Base-by-base conservation (phyloP, 129 eudicot genomes). In the Lactuca saligna region DNA sequence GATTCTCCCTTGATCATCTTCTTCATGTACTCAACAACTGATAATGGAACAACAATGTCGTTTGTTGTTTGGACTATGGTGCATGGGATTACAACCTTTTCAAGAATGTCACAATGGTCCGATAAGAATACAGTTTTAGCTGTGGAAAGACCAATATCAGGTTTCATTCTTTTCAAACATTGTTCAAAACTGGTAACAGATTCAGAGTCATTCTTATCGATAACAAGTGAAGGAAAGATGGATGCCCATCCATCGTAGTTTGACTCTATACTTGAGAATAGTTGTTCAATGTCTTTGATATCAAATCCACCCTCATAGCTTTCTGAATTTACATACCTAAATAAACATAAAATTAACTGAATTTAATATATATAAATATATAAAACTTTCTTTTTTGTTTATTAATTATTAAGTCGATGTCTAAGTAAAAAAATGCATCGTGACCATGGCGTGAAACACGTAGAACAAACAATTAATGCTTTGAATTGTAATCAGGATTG, bases 231-330 rank as follows among this genome's bases (percentile, higher is more conserved):
- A 8, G 92, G 83, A 69, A 89, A 93, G 56, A 48, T 61, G 41
- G 97, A 55, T 32, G 86, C 79, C 98, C 98, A 93, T 3, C 10
- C 53, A 3, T 79, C 64, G 31, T 69, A 93, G 63, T 89, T 85
- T 16, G 86, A 77, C n/a, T 87, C 88, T 13, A 93, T 93, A 77
- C 75, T 87, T 61, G 82, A 62, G 35, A 93, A 82, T 55, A 93
- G 61, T 65, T 89, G 83, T 5, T 93, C 95, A 6, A 93, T 16
- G 46, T 79, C 82, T 69, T 83, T 34, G n/a, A 75, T 20, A 14
- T 78, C 81, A 46, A 93, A 86, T n/a, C 98, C 98, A n/a, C 98
- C 98, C 81, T 89, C 88, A 46, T 93, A 93, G 59, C 76, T 86
- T 46, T 87, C 97, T 1, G 71, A 42, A 71, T 89, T 93, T 60